A percentile compares a stretch with the other conserved stretches of the same genome.
Conservation (phyloP, 345 rosid genomes). For the Gynandropsis gynandra region DNA sequence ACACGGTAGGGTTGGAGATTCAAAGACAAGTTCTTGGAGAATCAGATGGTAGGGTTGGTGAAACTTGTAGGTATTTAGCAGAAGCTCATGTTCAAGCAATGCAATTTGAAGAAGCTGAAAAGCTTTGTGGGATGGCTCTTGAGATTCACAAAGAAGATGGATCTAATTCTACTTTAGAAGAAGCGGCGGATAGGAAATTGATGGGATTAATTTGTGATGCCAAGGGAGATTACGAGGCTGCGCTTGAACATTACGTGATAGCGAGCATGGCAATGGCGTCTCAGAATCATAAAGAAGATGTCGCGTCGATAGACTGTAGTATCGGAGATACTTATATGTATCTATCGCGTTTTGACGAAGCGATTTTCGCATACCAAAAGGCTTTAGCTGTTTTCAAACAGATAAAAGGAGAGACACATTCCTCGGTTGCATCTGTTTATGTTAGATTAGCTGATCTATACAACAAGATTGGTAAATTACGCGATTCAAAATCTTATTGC, state of each 20-base stretch:
- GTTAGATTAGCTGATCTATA: constrained; percentile 85
- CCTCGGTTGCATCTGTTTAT: constrained; percentile 72
- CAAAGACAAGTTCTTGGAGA: constrained; percentile 87
- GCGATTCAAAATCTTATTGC: constrained; percentile 76
- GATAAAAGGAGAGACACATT: constrained; percentile 71
- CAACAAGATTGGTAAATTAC: constrained; percentile 66
- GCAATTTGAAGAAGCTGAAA: constrained; percentile 78
- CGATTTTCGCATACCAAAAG: constrained; percentile 80
- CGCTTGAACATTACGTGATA: constrained; percentile 81
- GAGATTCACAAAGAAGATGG: constrained; percentile 65
- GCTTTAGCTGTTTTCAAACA: constrained; percentile 70
- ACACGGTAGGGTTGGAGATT: constrained; percentile 85
- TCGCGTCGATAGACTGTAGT: constrained; percentile 76
- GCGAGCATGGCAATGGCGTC: constrained; percentile 89
- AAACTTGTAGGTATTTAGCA: constrained; percentile 74
- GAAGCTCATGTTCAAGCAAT: constrained; percentile 88
- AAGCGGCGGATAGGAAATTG: constrained; percentile 81
- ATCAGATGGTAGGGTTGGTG: constrained; percentile 61
- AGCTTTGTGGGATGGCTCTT: constrained; percentile 69
- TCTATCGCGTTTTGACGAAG: constrained; percentile 80
- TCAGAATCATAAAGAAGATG: constrained; percentile 52
- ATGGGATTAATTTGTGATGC: constrained; percentile 85
- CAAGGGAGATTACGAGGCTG: constrained; percentile 64
- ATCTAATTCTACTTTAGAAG: constrained; percentile 51
- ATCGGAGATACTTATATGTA: constrained; percentile 87